These are phyloP conservation scores for Pseudozyma hubeiensis DNA, from an alignment of 1,284 basidiomycete species.

Conservation along the genomic window DNA sequence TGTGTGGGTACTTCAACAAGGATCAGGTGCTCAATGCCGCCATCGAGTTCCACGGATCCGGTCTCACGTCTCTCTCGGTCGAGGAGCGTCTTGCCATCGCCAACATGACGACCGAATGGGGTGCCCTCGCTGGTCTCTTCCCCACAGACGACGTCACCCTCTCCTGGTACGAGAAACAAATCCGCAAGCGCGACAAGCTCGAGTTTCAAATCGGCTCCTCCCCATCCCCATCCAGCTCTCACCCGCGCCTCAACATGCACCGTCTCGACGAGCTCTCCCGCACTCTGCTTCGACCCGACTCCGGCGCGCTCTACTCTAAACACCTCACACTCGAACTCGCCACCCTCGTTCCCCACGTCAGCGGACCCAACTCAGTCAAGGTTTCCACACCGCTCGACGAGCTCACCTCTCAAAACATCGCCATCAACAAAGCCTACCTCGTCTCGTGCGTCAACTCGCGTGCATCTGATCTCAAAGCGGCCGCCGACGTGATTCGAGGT, in stretches of 20 bases:
- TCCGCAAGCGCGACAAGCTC: conserved; percentile 82
- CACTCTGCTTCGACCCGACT: conserved; percentile 78
- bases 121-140: conserved; percentile 93
- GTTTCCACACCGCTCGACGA: conserved; percentile 88
- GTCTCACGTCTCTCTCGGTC: conserved; percentile 81
- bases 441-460: conserved; percentile 99
- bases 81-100: conserved; percentile 92
- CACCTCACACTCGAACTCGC: conserved; percentile 92
- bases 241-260: conserved; percentile 85
- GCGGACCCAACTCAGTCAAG: conserved; percentile 98
- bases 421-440: conserved; percentile 97
- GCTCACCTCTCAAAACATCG: conserved; percentile 79
- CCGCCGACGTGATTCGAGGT: conserved; percentile 87
- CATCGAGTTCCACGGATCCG: conserved; percentile 96
- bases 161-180: conserved; percentile 86
- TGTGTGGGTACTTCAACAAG: conserved; percentile 95
- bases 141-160: conserved; percentile 87
- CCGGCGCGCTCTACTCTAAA: conserved; percentile 84
- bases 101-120: conserved; percentile 98
- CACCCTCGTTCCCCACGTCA: conserved; percentile 92
- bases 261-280: conserved; percentile 76
- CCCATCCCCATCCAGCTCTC: conserved; percentile 73
- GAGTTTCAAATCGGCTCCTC: conserved; percentile 75
- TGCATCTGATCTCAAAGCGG: conserved; percentile 91
- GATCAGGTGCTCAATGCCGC: conserved; percentile 99